Evolutionary conservation across 805 yeast species (phyloP).

Genomic region (Sugiyamaella boreocaroliniensis): DNA sequence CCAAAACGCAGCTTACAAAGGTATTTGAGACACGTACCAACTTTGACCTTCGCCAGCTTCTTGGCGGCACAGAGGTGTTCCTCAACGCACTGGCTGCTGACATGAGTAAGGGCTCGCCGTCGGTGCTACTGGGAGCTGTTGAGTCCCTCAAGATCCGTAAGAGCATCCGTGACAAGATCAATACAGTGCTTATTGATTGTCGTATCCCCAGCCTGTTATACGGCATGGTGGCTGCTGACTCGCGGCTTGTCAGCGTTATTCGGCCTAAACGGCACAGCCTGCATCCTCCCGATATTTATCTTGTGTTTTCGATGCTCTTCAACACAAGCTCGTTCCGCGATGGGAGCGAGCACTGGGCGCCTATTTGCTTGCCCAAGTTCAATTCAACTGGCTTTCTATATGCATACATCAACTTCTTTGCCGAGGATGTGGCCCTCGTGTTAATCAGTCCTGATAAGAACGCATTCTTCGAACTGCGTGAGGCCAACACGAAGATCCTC

Average conservation of each 20-base stretch:
- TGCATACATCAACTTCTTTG: constrained; percentile 62
- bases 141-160: constrained; percentile 57
- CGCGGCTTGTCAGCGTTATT: constrained; percentile 59
- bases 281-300: constrained; percentile 74
- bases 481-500: constrained; percentile 49
- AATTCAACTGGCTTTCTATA: constrained; percentile 83
- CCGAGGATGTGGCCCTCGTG: constrained; percentile 37
- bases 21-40: constrained; percentile 67
- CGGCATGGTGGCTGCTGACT: constrained; percentile 62
- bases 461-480: constrained; percentile 68
- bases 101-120: constrained; percentile 49
- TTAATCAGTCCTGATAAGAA: constrained; percentile 66
- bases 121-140: constrained; percentile 56
- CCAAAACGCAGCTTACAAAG: constrained; percentile 68
- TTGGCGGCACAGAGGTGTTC: constrained; percentile 71
- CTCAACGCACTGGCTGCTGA: constrained; percentile 56
- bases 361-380: constrained; percentile 85
- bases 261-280: constrained; percentile 73
- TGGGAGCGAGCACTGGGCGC: constrained; percentile 80
- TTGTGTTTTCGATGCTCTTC: constrained; percentile 64
- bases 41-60: constrained; percentile 69
- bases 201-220: constrained; percentile 57
- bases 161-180: constrained; percentile 51
- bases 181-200: constrained; percentile 44
- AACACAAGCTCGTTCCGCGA: constrained; percentile 46